Evolutionary conservation across 805 yeast genomes (phyloP).

Genomic region (Wickerhamiella qilinensis): DNA sequence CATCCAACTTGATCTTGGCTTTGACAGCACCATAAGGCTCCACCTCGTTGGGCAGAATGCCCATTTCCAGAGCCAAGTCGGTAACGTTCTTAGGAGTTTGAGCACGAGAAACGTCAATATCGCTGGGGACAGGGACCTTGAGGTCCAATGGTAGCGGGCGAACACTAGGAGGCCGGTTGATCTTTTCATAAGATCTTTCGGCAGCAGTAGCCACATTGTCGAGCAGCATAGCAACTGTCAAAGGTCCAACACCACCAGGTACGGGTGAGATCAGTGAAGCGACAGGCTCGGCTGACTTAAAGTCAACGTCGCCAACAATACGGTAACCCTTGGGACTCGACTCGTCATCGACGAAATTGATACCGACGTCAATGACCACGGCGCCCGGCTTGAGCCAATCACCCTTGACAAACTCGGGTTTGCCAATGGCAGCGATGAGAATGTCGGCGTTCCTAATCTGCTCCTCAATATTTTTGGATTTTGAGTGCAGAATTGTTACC

Average conservation of each 20-base stretch:
- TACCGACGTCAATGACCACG: slow-evolving; percentile 87
- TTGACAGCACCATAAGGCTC: slow-evolving; percentile 82
- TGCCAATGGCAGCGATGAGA: slow-evolving; percentile 83
- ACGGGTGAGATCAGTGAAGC: slow-evolving; percentile 82
- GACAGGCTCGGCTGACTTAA: slow-evolving; percentile 40
- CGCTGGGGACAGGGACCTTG: slow-evolving; percentile 69
- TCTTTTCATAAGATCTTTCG: slow-evolving; percentile 24
- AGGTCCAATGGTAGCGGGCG: slow-evolving; percentile 40
- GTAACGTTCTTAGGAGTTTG: slow-evolving; percentile 76
- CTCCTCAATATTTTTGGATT: slow-evolving; percentile 42
- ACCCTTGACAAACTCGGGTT: slow-evolving; percentile 68
- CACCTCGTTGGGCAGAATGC: slow-evolving; percentile 60
- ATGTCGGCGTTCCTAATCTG: slow-evolving; percentile 61
- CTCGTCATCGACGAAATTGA: slow-evolving; percentile 68
- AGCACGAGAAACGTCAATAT: slow-evolving; percentile 73
- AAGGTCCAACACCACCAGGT: slow-evolving; percentile 99
- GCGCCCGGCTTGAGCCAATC: slow-evolving; percentile 78
- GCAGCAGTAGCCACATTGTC: slow-evolving; percentile 75
- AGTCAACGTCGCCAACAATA: slow-evolving; percentile 93
- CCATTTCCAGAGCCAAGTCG: slow-evolving; percentile 63
- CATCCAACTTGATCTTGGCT: slow-evolving; percentile 66
- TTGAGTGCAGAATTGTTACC: slow-evolving; percentile 74
- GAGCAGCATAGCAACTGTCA: slow-evolving; percentile 95
- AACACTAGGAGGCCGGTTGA: slow-evolving; percentile 30
- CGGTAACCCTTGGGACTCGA: slow-evolving; percentile 61